Evolutionary conservation across 768 basidiomycete genomes (phyloP), one percentile per base, ranked within the genome.

Genomic region (Phlegmacium glaucopus): DNA sequence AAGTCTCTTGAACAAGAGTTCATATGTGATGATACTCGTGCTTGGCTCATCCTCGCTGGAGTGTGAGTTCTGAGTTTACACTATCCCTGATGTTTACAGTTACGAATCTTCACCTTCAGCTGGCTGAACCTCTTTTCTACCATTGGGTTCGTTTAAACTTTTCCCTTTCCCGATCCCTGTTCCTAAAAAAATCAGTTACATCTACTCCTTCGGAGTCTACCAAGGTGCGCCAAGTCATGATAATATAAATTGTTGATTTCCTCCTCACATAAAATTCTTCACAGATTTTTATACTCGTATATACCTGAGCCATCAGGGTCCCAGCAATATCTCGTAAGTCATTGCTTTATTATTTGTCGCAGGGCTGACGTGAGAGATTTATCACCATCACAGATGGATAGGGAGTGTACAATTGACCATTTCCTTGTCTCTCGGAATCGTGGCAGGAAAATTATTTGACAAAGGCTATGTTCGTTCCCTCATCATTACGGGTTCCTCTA

Each of bases 341-440:
- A 9, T 17, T 13, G n/a, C n/a, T n/a, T n/a, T n/a, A n/a, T 42
- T 17, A 42, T 36, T 38, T 44, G 28, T 17, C 39, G 4, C 13
- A n/a, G n/a, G n/a, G 17, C 48, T 42, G 4, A 43, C 36, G 13
- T 22, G 49, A 17, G 10, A 40, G 28, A 17, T 48, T 39, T 13
- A 27, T n/a, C 22, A 52, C 3, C 53, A 52, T 2, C 44, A 43
- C 27, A 74, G 72, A 22, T 77, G 76, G 76, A 72, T 78, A 25
- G 76, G 77, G n/a, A 72, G 72, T 42, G 64, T 74, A 12, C 72
- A 75, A 50, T 61, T 75, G 7, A 72, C 72, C 42, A 55, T 78
- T 26, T 60, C 71, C 7, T 70, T 74, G 45, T 61, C 64, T 1
- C 54, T 68, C 1, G 72, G 72, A 2, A 52, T 72, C 2, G 16